These are phyloP conservation scores for Coniochaeta sp. DNA, from an alignment of 2,329 filamentous ascomycete species.

Conservation along the genomic window DNA sequence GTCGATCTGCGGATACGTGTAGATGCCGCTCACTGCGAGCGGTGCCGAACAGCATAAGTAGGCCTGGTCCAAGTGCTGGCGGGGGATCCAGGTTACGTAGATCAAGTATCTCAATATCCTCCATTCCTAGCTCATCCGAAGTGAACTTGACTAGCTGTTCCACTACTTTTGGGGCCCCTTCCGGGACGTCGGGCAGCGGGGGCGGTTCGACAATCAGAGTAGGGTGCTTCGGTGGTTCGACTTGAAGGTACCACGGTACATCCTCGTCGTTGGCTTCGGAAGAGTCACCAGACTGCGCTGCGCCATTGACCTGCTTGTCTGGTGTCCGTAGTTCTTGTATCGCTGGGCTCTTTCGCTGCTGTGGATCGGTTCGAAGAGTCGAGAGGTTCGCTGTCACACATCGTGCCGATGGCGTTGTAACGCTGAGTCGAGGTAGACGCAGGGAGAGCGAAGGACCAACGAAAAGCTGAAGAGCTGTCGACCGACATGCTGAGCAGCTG, in stretches of 20 bases:
- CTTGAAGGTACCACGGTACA: constrained; percentile 74
- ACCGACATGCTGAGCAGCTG: constrained; percentile 19
- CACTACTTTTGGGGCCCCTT: constrained; percentile 63
- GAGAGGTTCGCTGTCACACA: constrained; percentile 7
- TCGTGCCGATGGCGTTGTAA: background rate
- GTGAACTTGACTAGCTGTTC: constrained; percentile 67
- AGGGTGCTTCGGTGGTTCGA: constrained; percentile 50
- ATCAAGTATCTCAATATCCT: constrained; percentile 74
- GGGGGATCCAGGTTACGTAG: constrained; percentile 78
- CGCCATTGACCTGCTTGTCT: constrained; percentile 2
- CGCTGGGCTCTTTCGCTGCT: constrained; percentile 8
- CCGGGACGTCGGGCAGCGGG: constrained; percentile 48
- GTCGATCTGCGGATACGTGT: constrained; percentile 82
- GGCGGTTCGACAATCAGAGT: constrained; percentile 37
- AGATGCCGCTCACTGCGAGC: constrained; percentile 89
- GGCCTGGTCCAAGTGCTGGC: constrained; percentile 75
- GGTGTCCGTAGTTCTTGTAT: constrained; percentile 11
- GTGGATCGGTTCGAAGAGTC: constrained; percentile 11
- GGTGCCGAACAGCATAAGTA: constrained; percentile 89
- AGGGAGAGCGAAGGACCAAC: constrained; percentile 6
- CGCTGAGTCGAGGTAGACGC: background rate
- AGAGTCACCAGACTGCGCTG: background rate
- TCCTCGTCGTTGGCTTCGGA: constrained; percentile 10
- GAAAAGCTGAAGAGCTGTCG: constrained; percentile 15
- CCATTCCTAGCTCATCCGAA: constrained; percentile 78